phyloP scores from a whole-genome alignment of 257 asterid genomes.

The Fraxinus americana region DNA sequence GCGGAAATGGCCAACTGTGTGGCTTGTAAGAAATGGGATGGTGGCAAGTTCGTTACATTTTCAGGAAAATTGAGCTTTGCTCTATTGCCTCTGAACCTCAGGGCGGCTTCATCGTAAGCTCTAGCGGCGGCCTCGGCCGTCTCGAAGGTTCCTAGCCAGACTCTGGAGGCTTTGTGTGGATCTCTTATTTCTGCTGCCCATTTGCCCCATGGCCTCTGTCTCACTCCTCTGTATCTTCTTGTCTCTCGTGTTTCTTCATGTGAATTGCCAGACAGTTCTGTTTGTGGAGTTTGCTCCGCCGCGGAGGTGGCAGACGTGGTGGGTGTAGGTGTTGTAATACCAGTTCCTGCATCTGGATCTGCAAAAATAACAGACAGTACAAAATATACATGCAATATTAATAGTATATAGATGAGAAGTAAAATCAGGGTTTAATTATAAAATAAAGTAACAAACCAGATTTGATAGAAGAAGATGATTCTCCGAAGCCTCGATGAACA shows the following conservation, averaged over 20 bases:
- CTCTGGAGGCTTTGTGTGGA: constrained; percentile 36
- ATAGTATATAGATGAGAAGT: neutral
- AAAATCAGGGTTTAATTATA: neutral
- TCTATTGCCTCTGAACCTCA: constrained; percentile 37
- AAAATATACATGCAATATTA: neutral
- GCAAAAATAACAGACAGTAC: neutral
- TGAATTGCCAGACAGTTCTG: neutral
- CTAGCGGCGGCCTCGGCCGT: constrained; percentile 47
- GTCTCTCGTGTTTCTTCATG: constrained; percentile 17
- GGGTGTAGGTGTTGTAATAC: neutral
- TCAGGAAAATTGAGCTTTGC: constrained; percentile 47
- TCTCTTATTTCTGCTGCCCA: constrained; percentile 53
- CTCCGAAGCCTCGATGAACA: constrained; percentile 5
- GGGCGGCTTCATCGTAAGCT: constrained; percentile 45
- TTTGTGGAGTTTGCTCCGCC: neutral
- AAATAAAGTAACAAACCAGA: constrained; percentile 1
- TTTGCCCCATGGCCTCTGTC: constrained; percentile 51
- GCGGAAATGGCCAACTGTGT: neutral
- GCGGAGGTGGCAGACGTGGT: neutral
- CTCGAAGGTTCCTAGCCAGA: constrained; percentile 46
- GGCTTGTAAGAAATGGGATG: neutral
- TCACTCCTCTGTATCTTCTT: constrained; percentile 41
- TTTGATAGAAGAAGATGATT: constrained; percentile 8
- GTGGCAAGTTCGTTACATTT: constrained; percentile 11
- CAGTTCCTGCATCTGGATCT: neutral